A percentile compares a stretch with the other conserved stretches of the same genome.
phyloP scores from a whole-genome alignment of 352 stramenopile species.

The Pythium pectinolyticum region DNA sequence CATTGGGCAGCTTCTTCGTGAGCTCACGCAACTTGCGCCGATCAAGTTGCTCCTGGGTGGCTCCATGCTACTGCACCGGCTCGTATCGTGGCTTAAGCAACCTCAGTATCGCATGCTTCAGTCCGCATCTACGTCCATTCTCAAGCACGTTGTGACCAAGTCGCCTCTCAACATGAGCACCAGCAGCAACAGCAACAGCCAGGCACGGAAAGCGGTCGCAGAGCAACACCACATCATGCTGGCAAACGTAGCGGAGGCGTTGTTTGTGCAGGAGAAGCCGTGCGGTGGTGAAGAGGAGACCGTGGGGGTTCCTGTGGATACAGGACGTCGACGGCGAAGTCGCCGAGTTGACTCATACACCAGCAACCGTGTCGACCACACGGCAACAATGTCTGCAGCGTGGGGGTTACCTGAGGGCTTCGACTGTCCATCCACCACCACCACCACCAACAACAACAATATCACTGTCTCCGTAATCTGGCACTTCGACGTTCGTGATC shows the following conservation, averaged over 20 bases:
- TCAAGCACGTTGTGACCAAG: constrained; percentile 4
- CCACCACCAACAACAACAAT: too few relatives aligned
- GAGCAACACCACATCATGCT: neutral
- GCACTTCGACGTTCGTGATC: constrained; percentile 5
- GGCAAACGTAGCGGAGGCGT: neutral
- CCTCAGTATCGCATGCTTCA: neutral
- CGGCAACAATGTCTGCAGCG: neutral
- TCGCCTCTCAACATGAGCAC: neutral
- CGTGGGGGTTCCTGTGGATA: neutral
- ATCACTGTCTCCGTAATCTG: constrained; percentile 11
- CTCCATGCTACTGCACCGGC: neutral
- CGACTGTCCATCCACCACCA: neutral
- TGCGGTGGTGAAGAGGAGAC: neutral
- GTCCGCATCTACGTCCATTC: constrained; percentile 2
- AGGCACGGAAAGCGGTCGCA: neutral
- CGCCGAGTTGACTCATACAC: neutral
- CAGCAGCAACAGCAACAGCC: neutral
- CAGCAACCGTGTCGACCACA: neutral
- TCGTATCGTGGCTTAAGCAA: constrained; percentile 6
- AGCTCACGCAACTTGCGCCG: neutral
- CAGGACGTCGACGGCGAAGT: neutral
- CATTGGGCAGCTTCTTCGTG: neutral
- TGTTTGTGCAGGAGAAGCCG: neutral
- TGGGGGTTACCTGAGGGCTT: neutral
- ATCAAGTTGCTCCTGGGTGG: constrained; percentile 7